Base-by-base conservation (phyloP, 371 early-diverging fungal species). In the Rhizomucor pusillus region DNA sequence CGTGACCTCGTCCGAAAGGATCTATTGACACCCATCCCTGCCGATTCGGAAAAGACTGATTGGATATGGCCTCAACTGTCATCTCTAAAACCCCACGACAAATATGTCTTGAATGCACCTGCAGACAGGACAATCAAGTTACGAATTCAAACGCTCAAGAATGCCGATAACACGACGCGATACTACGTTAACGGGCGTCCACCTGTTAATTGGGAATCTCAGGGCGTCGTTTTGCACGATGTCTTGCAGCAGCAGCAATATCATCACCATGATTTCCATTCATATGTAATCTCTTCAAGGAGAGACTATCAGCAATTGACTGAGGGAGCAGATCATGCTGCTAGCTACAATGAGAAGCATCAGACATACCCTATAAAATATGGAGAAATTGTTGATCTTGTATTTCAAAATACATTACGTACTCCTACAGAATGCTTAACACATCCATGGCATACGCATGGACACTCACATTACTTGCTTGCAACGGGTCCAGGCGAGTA, bases 381-480 rank as follows among this genome's bases (percentile, higher is more conserved):
- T 19, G 59, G 57, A 35, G 71, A 75, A 47, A 52, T 71, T 19
- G 47, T 75, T 0, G 75, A 75, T 23, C 43, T 75, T 20, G 69
- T 75, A 11, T 56, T 75, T 11, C 71, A 71, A 11, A 71, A 71
- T 5, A 61, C 62, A 29, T 50, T 50, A 7, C 43, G 57, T 12
- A 47, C 52, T 3, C 51, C 56, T 5, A 16, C 36, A 14, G 35
- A 20, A 3, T 75, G 75, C 16, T 52, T 67, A 5, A 62, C 65
- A 40, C 75, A 75, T 55, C 66, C 69, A 7, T 75, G 71, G 69
- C 75, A 75, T 48, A 71, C 69, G 2, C 75, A 75, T 43, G 75
- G 75, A 5, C 75, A 75, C 29, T 68, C 67, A 7, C 75, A 75
- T 43, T 71, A 61, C 57, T 60, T 63, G 48, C 59, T 75, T 33